Conservation (phyloP, 169 alveolate species). For the Plasmodium berghei region DNA sequence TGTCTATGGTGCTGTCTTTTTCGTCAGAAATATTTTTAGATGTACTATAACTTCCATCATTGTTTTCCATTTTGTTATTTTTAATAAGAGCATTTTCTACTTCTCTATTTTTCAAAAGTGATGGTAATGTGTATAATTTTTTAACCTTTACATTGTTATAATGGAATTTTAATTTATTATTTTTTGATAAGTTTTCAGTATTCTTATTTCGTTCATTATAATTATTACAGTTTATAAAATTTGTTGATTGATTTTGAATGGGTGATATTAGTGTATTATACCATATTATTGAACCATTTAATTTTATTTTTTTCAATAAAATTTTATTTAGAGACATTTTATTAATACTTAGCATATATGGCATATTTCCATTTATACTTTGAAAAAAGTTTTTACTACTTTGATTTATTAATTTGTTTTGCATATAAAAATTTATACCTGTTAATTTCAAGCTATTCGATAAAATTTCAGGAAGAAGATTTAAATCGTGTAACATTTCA, state of each 20-base stretch:
- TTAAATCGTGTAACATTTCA: conserved; percentile 36
- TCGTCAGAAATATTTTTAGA: not conserved
- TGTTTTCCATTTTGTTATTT: not conserved
- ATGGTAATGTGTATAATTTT: conserved; percentile 38
- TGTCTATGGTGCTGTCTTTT: not conserved
- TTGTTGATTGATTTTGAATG: no score
- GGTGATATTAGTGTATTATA: conserved; percentile 16
- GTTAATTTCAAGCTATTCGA: conserved; percentile 28
- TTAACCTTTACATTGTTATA: conserved; percentile 3
- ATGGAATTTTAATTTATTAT: not conserved
- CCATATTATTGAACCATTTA: not conserved
- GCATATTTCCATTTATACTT: conserved; percentile 13
- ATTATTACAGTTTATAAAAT: not conserved
- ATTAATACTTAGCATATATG: conserved; percentile 53
- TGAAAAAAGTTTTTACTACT: conserved; percentile 44
- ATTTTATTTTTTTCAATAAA: conserved; percentile 2
- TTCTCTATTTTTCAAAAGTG: conserved; percentile 34
- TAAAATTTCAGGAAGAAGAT: conserved; percentile 22
- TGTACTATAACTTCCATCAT: not conserved
- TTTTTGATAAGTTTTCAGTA: not conserved
- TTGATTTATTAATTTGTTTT: conserved; percentile 27
- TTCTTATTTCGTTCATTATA: not conserved
- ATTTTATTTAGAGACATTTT: conserved; percentile 22
- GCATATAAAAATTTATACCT: conserved; percentile 31
- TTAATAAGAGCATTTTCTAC: not conserved